Evolutionary conservation across 2,329 filamentous ascomycete species (phyloP).

Genomic region (Cylindrodendrum hubeiense): DNA sequence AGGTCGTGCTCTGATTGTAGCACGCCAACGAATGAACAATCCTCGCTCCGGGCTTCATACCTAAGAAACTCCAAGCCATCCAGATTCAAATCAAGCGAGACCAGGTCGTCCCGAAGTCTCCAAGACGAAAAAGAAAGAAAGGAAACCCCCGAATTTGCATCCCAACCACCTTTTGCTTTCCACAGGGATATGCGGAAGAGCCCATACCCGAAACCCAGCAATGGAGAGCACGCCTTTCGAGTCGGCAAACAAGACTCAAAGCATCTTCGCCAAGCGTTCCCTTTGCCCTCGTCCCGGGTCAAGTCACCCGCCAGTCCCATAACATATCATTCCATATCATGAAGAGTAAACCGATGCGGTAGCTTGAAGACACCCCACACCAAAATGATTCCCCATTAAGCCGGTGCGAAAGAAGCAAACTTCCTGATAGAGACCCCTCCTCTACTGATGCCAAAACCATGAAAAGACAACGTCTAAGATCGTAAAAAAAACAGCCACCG

Average conservation of each 20-base stretch:
- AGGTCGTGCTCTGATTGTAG: constrained; percentile 13
- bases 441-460: constrained; percentile 36
- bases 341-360: constrained; percentile 34
- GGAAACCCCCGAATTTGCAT: constrained; percentile 1
- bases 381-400: constrained; percentile 43
- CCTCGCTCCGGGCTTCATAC: constrained; percentile 21
- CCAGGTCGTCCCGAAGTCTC: constrained; percentile 10
- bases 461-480: constrained; percentile 34
- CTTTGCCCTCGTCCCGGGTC: constrained; percentile 9
- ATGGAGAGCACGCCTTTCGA: background rate
- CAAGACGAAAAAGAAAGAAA: constrained; percentile 15
- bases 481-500: constrained; percentile 35
- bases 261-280: constrained; percentile 4
- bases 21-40: constrained; percentile 12
- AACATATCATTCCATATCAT: constrained; percentile 41
- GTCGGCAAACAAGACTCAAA: constrained; percentile 2
- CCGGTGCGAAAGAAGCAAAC: constrained; percentile 36
- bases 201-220: constrained; percentile 1
- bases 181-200: background rate
- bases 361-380: constrained; percentile 27
- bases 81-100: constrained; percentile 16
- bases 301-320: constrained; percentile 12
- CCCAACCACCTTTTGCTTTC: constrained; percentile 30
- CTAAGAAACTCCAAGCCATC: constrained; percentile 12
- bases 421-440: constrained; percentile 28